Evolutionary conservation across 2,329 filamentous ascomycete genomes (phyloP), one percentile per base, ranked within the genome.

Genomic region (Penicillium sp.): DNA sequence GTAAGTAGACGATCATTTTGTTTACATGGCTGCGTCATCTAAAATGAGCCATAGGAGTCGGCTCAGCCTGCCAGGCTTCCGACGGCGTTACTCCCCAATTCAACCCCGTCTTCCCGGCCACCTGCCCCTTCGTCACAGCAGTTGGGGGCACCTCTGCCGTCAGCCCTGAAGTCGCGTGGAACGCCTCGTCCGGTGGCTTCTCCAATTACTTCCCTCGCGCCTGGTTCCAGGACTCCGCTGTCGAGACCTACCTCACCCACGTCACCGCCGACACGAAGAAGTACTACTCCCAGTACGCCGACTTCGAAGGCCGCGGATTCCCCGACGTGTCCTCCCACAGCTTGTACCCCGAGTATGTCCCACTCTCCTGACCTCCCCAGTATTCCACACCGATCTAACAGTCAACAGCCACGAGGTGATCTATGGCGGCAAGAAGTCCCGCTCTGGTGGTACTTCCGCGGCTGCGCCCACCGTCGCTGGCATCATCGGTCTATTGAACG

Each of bases 121-220:
- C 76, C 0, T 87, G 84, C 51, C 83, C 83, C 0, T 87, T 78
- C 59, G 76, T 86, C 6, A 87, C 84, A 0, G 67, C 75, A 2
- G 77, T 87, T 1, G 84, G 84, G 5, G 83, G 77, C 1, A 81
- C 79, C 1, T 63, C 69, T 47, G 64, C 73, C 28, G 57, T 51
- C 11, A 46, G 69, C 38, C 74, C 72, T 13, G 73, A 78, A 54
- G 65, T 69, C 11, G 69, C 69, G 4, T 71, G 74, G 14, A 70
- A 68, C 27, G 69, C 68, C 30, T 60, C 67, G 31, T 59, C 60
- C 7, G 70, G 71, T 3, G 76, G 76, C 1, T 79, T 79, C 62
- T 73, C 69, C 46, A 69, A 77, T 55, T 71, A 73, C 54, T 79
- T 74, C 47, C 13, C 61, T 3, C 65, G 67, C 2, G 74, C 76